Evolutionary conservation across 1,139 yeast species (phyloP), one percentile per base, ranked within the genome.

Genomic region (Magnusiomyces sp.): DNA sequence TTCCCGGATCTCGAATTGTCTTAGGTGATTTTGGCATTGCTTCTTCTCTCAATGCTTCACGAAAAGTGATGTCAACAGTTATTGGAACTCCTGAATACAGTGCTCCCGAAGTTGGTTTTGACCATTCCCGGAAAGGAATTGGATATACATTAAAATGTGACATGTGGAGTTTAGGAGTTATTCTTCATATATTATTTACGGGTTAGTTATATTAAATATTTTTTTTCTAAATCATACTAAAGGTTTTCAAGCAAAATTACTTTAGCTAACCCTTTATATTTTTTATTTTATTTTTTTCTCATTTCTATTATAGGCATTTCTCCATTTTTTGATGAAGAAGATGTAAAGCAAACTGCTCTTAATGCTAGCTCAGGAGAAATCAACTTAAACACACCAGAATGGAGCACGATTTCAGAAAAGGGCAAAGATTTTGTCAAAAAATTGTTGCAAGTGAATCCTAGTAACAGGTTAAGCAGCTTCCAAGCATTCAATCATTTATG

Each of bases 21-120:
- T 59, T 82, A 16, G 83, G 84, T 11, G 89, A 82, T 65, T 82
- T 82, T 66, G 88, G 88, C 0, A 75, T 78, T 49, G 85, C 88
- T 0, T 76, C 75, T 58, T 62, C 63, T 17, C 52, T 66, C 13
- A 58, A 67, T 3, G 60, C 66, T 5, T 56, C 57, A 14, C 60
- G 63, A 49, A 46, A 82, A n/a, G 32, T 27, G 53, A 73, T 80
- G 71, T 71, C 68, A 47, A 77, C 86, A 0, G 69, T 78, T 1
- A 83, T 79, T 1, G 88, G 88, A 1, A 81, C 87, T 0, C 78
- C 81, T 0, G 87, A 80, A 58, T 81, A 80, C 58, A 74, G 80
- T 52, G 87, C 87, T 0, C 87, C 87, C 0, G 87, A 81, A 55
- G 78, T 77, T 17, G 76, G 79, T 1, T 69, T 76, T 53, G 68